Evolutionary conservation across 257 asterid species (phyloP), one percentile per base, ranked within the genome.

Genomic region (Przewalskia tangutica): DNA sequence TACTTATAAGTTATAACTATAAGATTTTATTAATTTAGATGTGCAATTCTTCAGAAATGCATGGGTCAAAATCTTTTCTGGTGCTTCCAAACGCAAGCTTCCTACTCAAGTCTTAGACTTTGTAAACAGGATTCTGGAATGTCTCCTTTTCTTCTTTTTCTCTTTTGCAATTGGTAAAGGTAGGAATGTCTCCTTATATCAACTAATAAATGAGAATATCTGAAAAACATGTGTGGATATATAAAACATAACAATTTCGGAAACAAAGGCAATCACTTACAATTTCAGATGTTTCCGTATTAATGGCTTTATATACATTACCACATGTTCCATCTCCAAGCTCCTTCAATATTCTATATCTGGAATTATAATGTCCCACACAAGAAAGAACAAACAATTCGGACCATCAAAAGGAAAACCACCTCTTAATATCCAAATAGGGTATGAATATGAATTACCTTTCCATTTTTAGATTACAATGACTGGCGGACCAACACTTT

Each of bases 291-390:
- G 96, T 94, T 88, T 89, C 93, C 48, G 46, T 84, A 84, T 89
- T 95, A 84, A 95, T 81, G 85, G 98, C 99, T 88, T 94, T 92
- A 92, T 88, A 95, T 84, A 95, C 98, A 90, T 84, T 86, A 63
- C 98, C 99, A 77, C 95, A 93, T 65, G 97, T 90, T 83, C 99
- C 99, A 89, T 92, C 93, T 48, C 99, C 99, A 85, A 94, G 92
- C 91, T 92, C 98, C 62, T 84, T 89, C 92, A 93, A 89, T 85
- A 94, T 70, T 86, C 88, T 92, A 83, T 95, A 95, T 86, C 98
- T 95, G 90, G 62, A 75, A 75, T 50, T 27, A 75, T 50, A 70
- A 85, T 77, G 81, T 38, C 83, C 81, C 86, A 71, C 36, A 46
- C 44, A 44, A 63, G 23, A 68, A 81, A 58, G 70, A 83, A 84